Conservation (phyloP, 2,329 filamentous ascomycete species). For the Xylariomycetidae sp. region DNA sequence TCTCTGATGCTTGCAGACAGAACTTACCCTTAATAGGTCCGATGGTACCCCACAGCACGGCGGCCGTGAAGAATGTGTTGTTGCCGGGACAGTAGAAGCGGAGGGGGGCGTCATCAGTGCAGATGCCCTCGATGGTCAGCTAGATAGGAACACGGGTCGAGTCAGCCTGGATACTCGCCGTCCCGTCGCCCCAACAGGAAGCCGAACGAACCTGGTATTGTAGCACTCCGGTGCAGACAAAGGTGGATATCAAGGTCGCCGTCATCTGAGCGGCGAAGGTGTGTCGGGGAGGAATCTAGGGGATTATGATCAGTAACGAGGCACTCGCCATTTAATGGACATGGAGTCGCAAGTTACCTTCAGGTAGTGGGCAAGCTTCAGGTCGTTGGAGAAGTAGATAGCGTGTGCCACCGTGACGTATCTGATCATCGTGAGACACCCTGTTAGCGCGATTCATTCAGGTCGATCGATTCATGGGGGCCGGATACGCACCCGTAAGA, state of each 20-base stretch:
- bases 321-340: too few relatives aligned
- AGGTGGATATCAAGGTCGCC: constrained; percentile 49
- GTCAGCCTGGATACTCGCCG: too few relatives aligned
- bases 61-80: constrained; percentile 52
- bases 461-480: too few relatives aligned
- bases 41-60: constrained; percentile 37
- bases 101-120: constrained; percentile 41
- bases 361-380: constrained; percentile 63
- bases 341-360: constrained; percentile 40
- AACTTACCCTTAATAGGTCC: constrained; percentile 44
- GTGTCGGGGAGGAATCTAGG: constrained; percentile 56
- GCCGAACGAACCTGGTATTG: constrained; percentile 33
- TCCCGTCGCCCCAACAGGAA: too few relatives aligned
- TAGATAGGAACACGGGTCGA: neutral
- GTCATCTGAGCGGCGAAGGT: constrained; percentile 56
- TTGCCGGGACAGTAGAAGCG: constrained; percentile 48
- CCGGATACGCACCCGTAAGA: constrained; percentile 67
- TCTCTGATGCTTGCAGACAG: too few relatives aligned
- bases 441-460: too few relatives aligned
- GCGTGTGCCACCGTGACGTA: constrained; percentile 64
- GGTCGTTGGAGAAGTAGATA: constrained; percentile 59
- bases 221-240: constrained; percentile 44
- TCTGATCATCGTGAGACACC: too few relatives aligned
- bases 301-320: too few relatives aligned
- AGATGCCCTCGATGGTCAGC: constrained; percentile 39